These are phyloP conservation scores for Panus rudis DNA, from an alignment of 768 basidiomycete genomes.

Conservation along the genomic window DNA sequence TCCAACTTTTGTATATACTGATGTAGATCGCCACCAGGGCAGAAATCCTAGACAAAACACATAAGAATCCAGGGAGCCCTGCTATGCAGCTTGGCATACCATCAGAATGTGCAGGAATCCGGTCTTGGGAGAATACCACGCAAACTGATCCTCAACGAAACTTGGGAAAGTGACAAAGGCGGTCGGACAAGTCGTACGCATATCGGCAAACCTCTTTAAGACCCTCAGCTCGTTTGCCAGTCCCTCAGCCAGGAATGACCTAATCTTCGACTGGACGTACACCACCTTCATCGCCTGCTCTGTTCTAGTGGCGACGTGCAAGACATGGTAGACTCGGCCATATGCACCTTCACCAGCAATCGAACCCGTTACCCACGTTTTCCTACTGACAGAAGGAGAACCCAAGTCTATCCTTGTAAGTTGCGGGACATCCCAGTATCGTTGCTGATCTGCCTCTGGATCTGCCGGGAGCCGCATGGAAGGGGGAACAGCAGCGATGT, in stretches of 20 bases:
- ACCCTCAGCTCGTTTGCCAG: conserved; percentile 16
- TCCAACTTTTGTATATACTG: conserved; percentile 5
- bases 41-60: conserved; percentile 9
- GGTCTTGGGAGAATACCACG: conserved; percentile 9
- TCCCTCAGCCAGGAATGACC: conserved; percentile 11
- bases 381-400: not conserved
- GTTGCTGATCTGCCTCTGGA: no score
- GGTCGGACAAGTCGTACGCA: not conserved
- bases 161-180: conserved; percentile 14
- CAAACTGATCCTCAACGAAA: conserved; percentile 1
- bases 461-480: no score
- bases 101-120: conserved; percentile 17
- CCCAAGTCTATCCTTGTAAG: not conserved
- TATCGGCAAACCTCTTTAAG: conserved; percentile 4
- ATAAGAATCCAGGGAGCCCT: not conserved
- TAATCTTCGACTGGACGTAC: conserved; percentile 5
- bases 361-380: conserved; percentile 6
- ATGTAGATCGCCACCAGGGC: conserved; percentile 15
- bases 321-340: conserved; percentile 15
- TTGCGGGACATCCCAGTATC: no score
- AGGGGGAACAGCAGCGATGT: no score
- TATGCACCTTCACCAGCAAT: conserved; percentile 14
- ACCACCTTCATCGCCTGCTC: conserved; percentile 19
- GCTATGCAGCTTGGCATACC: conserved; percentile 2
- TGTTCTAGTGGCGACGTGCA: not conserved